Base-by-base conservation (phyloP, 306 rosid species). In the Acacia confusa region DNA sequence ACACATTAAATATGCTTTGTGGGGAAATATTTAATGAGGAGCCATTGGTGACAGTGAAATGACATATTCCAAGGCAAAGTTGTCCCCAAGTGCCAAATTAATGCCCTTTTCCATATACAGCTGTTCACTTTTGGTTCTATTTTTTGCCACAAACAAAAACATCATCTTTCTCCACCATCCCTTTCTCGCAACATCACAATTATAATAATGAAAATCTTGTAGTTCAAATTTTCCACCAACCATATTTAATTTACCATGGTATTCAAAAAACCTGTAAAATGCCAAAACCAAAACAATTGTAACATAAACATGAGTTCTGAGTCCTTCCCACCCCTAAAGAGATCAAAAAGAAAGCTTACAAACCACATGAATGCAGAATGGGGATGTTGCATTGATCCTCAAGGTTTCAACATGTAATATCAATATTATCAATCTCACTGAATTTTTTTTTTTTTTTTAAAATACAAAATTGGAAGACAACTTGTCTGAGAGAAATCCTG, bases 381-480 rank as follows among this genome's bases (percentile, higher is more conserved):
- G 53, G 64, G 24, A 13, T 25, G 64, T 76, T 24, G 70, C 41
- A 40, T 30, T 45, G 70, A 60, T 76, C 25, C 52, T 76, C 70
- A 60, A 40, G 68, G 41, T 43, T 60, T 60, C 57, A 40, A 60
- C 28, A 34, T 34, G 66, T 34, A 34, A 34, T 19, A 22, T 75
- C 36, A 60, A 40, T 2, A 7, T 27, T 1, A 38, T 53, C 47
- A 50, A 30, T 16, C 36, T 44, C 61, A 55, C 61, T 55, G 27
- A n/a, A n/a, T n/a, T n/a, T n/a, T n/a, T n/a, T n/a, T n/a, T n/a
- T n/a, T n/a, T n/a, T n/a, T n/a, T n/a, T n/a, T n/a, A n/a, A n/a
- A n/a, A n/a, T 17, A 44, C 44, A 77, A 77, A 30, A 70, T 75
- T 72, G 84, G 66, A 11, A 79, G 70, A 79, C 64, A 72, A 58